A percentile compares a stretch with the other conserved stretches of the same genome.
These are phyloP conservation scores for Heracleum sosnowskyi DNA, from an alignment of 129 eudicot genomes.

Conservation along the genomic window DNA sequence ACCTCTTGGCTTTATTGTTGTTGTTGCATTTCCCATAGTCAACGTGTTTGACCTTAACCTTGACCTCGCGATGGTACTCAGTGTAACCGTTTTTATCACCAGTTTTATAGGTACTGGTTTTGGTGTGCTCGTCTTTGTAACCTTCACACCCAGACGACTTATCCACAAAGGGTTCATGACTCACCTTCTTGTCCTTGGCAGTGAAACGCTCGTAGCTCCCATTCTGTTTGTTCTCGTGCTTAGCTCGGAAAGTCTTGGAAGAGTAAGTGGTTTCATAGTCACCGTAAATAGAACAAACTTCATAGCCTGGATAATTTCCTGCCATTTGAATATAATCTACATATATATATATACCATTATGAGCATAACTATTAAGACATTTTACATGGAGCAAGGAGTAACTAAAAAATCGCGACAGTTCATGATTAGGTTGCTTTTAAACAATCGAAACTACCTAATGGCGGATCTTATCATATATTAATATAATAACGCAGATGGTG, in stretches of 20 bases:
- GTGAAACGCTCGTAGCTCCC: slow-evolving; percentile 24
- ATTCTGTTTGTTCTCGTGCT: slow-evolving; percentile 15
- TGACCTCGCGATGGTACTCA: slow-evolving; percentile 14
- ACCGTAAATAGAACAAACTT: no score
- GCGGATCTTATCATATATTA: no score
- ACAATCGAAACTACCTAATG: no score
- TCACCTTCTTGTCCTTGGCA: slow-evolving; percentile 11
- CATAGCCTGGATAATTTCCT: not conserved
- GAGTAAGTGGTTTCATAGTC: not conserved
- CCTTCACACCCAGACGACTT: slow-evolving; percentile 16
- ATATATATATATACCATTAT: no score
- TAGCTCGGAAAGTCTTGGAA: not conserved
- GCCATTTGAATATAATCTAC: not conserved
- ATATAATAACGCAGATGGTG: no score
- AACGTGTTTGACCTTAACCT: slow-evolving; percentile 19
- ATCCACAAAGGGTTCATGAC: slow-evolving; percentile 15
- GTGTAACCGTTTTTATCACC: slow-evolving; percentile 34
- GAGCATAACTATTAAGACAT: no score
- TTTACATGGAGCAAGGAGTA: no score
- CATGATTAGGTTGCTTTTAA: no score
- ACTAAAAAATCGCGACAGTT: no score
- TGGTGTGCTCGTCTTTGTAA: slow-evolving; percentile 14
- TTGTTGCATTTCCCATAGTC: not conserved
- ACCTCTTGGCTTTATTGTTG: not conserved
- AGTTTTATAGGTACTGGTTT: slow-evolving; percentile 10